phyloP scores from a whole-genome alignment of 176 grass and related monocot species.

The Canna indica region DNA sequence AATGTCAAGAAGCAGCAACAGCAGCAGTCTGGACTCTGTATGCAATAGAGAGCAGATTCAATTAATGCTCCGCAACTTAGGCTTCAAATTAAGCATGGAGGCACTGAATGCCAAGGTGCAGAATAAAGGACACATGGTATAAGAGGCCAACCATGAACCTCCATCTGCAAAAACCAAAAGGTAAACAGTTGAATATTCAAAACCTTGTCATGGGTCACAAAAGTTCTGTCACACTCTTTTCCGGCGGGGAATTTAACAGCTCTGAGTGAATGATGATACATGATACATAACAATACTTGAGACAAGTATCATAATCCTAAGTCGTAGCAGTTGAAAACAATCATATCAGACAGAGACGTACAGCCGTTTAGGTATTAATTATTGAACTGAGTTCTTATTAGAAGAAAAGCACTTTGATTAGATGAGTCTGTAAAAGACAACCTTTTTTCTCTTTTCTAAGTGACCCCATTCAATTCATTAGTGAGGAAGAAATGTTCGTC shows the following conservation, averaged over 20 bases:
- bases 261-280: not conserved
- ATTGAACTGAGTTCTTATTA: not conserved
- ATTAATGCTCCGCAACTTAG: not conserved
- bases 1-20: too few relatives aligned
- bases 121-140: not conserved
- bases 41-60: not conserved
- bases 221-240: not conserved
- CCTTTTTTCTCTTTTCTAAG: not conserved
- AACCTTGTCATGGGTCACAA: not conserved
- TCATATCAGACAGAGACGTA: not conserved
- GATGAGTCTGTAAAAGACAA: too few relatives aligned
- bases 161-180: not conserved
- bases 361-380: not conserved
- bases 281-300: not conserved
- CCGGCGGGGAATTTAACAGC: not conserved
- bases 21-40: not conserved
- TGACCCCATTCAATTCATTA: too few relatives aligned
- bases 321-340: not conserved
- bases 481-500: too few relatives aligned
- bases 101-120: not conserved
- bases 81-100: too few relatives aligned
- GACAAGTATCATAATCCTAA: not conserved
- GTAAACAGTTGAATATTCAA: not conserved
- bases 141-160: not conserved
- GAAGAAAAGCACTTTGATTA: not conserved